Evolutionary conservation across 805 yeast genomes (phyloP).

Genomic region (Ogataea nakhonphanomensis): DNA sequence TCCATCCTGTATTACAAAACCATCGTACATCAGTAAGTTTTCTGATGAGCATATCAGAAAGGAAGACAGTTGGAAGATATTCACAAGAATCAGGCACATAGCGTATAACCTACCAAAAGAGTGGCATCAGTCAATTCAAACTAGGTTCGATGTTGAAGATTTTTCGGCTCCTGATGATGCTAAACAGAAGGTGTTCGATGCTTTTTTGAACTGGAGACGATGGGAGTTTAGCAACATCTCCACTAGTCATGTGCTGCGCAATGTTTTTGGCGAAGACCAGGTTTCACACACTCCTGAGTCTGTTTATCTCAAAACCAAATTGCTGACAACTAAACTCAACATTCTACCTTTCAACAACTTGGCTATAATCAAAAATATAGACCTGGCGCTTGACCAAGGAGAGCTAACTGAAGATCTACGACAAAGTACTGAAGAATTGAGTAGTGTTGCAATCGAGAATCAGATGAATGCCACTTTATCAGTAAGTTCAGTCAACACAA

Average conservation of each 20-base stretch:
- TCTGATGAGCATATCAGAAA: slow-evolving; percentile 71
- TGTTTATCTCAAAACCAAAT: slow-evolving; percentile 7
- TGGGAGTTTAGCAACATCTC: slow-evolving; percentile 80
- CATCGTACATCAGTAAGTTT: slow-evolving; percentile 75
- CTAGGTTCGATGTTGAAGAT: slow-evolving; percentile 27
- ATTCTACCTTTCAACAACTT: slow-evolving; percentile 22
- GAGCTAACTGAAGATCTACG: slow-evolving; percentile 13
- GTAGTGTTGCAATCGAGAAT: slow-evolving; percentile 16
- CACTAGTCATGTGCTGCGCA: slow-evolving; percentile 51
- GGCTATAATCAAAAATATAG: slow-evolving; percentile 14
- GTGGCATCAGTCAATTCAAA: slow-evolving; percentile 42
- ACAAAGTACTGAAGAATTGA: slow-evolving; percentile 16
- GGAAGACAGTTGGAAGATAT: slow-evolving; percentile 83
- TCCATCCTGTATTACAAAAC: slow-evolving; percentile 86
- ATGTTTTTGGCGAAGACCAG: slow-evolving; percentile 41
- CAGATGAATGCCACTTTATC: slow-evolving; percentile 21
- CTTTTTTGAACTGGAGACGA: slow-evolving; percentile 78
- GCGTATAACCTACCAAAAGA: slow-evolving; percentile 51
- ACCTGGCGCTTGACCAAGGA: slow-evolving; percentile 12
- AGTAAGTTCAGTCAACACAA: slow-evolving; percentile 16
- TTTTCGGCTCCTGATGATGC: slow-evolving; percentile 54
- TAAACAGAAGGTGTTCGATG: slow-evolving; percentile 47
- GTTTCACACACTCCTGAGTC: slow-evolving; percentile 4
- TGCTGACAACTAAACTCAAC: slow-evolving; percentile 19
- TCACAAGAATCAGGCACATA: slow-evolving; percentile 76